Evolutionary conservation across 805 yeast species (phyloP).

Genomic region (Peterozyma toletana): DNA sequence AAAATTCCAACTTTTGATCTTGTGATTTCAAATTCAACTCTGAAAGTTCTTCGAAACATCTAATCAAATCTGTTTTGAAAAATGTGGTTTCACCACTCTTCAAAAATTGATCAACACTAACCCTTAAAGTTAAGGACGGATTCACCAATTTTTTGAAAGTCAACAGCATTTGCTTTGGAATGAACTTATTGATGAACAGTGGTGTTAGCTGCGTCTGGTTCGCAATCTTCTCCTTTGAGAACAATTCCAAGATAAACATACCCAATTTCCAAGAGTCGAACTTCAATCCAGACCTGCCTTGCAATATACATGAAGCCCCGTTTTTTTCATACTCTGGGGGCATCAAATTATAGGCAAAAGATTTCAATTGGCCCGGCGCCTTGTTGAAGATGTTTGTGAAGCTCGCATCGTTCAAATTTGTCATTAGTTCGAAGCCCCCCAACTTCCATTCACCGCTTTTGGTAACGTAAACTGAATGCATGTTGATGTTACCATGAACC

Average conservation of each 20-base stretch:
- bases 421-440: slow-evolving; percentile 70
- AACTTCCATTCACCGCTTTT: slow-evolving; percentile 76
- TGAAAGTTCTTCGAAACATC: slow-evolving; percentile 43
- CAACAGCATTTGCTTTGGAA: slow-evolving; percentile 3
- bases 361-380: slow-evolving; percentile 17
- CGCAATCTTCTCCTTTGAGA: slow-evolving; percentile 18
- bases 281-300: slow-evolving; percentile 28
- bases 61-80: slow-evolving; percentile 41
- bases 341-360: slow-evolving; percentile 11
- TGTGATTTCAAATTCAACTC: slow-evolving; percentile 48
- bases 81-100: slow-evolving; percentile 21
- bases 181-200: slow-evolving; percentile 5
- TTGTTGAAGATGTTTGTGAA: slow-evolving; percentile 24
- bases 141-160: slow-evolving; percentile 32
- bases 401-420: slow-evolving; percentile 41
- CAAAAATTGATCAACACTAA: slow-evolving; percentile 28
- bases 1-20: slow-evolving; percentile 42
- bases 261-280: slow-evolving; percentile 66
- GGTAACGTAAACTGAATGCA: slow-evolving; percentile 55
- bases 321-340: slow-evolving; percentile 48
- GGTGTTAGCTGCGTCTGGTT: slow-evolving; percentile 1
- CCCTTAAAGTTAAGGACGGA: slow-evolving; percentile 28
- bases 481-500: slow-evolving; percentile 56
- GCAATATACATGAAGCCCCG: slow-evolving; percentile 33
- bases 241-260: slow-evolving; percentile 39